These are phyloP conservation scores for Didymella keratinophila DNA, from an alignment of 2,329 filamentous ascomycete species.

Conservation along the genomic window DNA sequence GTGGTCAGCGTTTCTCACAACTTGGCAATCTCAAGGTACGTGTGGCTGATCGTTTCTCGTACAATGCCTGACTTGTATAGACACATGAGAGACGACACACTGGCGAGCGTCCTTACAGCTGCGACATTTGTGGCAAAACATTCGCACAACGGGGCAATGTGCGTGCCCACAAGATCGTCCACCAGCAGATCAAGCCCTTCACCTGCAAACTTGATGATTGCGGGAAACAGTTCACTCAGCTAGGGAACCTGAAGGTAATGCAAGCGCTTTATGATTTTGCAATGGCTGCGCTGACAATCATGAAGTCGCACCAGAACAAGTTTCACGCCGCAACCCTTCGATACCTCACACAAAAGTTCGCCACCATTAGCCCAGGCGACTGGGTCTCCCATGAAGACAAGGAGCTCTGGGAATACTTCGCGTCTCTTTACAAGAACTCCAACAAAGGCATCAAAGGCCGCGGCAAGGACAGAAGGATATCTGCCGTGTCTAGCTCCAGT, in stretches of 20 bases:
- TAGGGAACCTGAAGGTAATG: slow-evolving; percentile 87
- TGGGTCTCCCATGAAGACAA: slow-evolving; percentile 73
- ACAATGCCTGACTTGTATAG: slow-evolving; percentile 52
- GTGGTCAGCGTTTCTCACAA: slow-evolving; percentile 84
- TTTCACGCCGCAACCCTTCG: slow-evolving; percentile 82
- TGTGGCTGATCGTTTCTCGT: background rate
- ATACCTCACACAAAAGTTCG: slow-evolving; percentile 74
- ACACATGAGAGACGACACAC: slow-evolving; percentile 89
- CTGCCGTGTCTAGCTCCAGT: slow-evolving; percentile 41
- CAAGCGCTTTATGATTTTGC: background rate
- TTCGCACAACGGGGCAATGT: slow-evolving; percentile 90
- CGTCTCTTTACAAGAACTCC: slow-evolving; percentile 91
- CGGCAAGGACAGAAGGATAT: slow-evolving; percentile 80
- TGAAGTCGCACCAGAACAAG: slow-evolving; percentile 87
- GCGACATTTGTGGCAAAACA: slow-evolving; percentile 78
- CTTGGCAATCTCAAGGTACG: slow-evolving; percentile 86
- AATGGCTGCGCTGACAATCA: slow-evolving; percentile 20
- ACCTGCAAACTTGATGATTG: slow-evolving; percentile 83
- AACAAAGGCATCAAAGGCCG: slow-evolving; percentile 98
- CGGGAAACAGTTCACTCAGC: slow-evolving; percentile 85
- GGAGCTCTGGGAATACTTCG: slow-evolving; percentile 85
- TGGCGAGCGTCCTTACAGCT: slow-evolving; percentile 83
- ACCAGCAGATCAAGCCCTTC: slow-evolving; percentile 79
- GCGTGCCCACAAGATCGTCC: slow-evolving; percentile 81
- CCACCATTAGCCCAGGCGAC: slow-evolving; percentile 67